phyloP scores from a whole-genome alignment of 352 stramenopile genomes.

The Globisporangium canariense region DNA sequence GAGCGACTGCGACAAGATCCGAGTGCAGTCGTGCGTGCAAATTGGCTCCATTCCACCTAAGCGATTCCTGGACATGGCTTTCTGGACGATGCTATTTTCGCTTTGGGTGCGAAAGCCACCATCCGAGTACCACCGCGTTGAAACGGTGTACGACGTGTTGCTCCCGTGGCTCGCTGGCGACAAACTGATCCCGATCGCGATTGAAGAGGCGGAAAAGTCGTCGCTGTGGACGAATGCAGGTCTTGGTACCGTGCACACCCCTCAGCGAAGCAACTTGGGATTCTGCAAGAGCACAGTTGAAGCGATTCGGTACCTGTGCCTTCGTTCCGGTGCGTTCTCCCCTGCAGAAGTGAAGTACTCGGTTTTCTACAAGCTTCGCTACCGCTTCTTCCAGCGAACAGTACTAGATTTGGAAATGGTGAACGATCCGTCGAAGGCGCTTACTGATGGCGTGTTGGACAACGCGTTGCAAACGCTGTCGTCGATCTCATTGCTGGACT shows the following conservation, averaged over 20 bases:
- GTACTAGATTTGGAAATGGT: constrained; percentile 52
- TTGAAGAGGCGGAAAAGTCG: constrained; percentile 34
- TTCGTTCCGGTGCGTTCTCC: constrained; percentile 54
- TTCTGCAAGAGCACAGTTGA: constrained; percentile 85
- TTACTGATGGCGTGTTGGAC: constrained; percentile 44
- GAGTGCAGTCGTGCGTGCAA: constrained; percentile 73
- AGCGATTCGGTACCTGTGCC: constrained; percentile 65
- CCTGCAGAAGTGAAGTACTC: constrained; percentile 60
- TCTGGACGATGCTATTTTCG: constrained; percentile 83
- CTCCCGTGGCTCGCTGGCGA: constrained; percentile 83
- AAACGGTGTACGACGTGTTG: constrained; percentile 88
- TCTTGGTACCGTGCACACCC: constrained; percentile 43
- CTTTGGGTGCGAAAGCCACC: constrained; percentile 81
- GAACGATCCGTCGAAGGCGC: constrained; percentile 46
- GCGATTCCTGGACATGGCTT: constrained; percentile 82
- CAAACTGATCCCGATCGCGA: constrained; percentile 60
- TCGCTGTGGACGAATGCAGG: constrained; percentile 28
- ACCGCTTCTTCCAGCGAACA: constrained; percentile 59
- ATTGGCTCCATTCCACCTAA: constrained; percentile 50
- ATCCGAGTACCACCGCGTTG: constrained; percentile 84
- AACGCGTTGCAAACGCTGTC: constrained; percentile 58
- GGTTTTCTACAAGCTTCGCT: constrained; percentile 67
- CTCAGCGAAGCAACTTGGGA: constrained; percentile 68
- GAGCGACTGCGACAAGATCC: constrained; percentile 58
- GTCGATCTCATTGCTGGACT: constrained; percentile 64